Evolutionary conservation across 2,329 filamentous ascomycete genomes (phyloP), one percentile per base, ranked within the genome.

Genomic region (Talaromyces islandicus): DNA sequence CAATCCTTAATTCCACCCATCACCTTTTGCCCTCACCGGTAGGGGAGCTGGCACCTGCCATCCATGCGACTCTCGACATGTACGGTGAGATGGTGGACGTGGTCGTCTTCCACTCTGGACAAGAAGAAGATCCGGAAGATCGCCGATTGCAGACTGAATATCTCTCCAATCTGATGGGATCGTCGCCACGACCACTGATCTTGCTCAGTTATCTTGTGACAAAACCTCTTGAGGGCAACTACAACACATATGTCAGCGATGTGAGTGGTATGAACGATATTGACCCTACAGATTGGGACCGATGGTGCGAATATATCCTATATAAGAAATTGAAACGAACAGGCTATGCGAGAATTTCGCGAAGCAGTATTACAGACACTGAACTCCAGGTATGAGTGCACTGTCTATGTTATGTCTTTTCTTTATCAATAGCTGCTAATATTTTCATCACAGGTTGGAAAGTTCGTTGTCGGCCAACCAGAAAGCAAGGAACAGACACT

Each of bases 251-350:
- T 68, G 94, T 97, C 25, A 91, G 91, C 60, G 83, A 91, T 57
- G 80, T 80, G 60, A 96, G 90, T 61, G 91, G 92, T 10, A 99
- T 99, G 94, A 87, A 90, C 69, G 94, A 99, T 70, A 94, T 99
- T 55, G 94, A 99, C 70, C 85, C 88, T 0, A 87, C 82, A 3
- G 94, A 99, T 73, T 96, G 92, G 92, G 94, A 99, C 74, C 83
- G 94, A 59, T 99, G 94, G 94, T 99, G 94, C 79, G 93, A 99
- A 79, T 99, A 99, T 75, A 97, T 99, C 65, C 79, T 99, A 27
- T 99, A 91, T 82, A 97, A 97, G 81, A 87, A 87, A 12, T 77
- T 99, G 63, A 88, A 87, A 75, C 84, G 93, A 63, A 88, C 89
- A 0, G 93, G 91, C 1, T 99, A 99, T 73, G 94, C 94, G 4